These are phyloP conservation scores for Zymoseptoria tritici DNA, from an alignment of 2,329 filamentous ascomycete species.

Conservation along the genomic window DNA sequence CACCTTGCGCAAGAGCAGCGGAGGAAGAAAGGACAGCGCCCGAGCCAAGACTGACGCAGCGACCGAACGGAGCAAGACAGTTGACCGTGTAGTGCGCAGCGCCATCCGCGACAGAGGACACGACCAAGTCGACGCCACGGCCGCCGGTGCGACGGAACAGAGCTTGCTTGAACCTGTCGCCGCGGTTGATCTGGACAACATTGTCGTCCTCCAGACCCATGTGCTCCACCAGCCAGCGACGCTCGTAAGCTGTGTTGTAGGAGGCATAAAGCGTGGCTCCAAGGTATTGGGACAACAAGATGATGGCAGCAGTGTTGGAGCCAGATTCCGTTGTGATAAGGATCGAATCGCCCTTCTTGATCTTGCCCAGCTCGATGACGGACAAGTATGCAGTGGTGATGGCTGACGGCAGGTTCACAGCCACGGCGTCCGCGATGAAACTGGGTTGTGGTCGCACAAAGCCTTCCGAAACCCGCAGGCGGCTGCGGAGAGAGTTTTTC, in stretches of 20 bases:
- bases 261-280: slow-evolving; percentile 1
- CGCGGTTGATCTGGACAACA: background rate
- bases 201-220: slow-evolving; percentile 3
- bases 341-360: slow-evolving; percentile 1
- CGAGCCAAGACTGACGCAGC: slow-evolving; percentile 1
- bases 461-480: background rate
- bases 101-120: background rate
- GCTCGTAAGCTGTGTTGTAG: slow-evolving; percentile 1
- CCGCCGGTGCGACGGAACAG: slow-evolving; percentile 1
- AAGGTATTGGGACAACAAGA: slow-evolving; percentile 1
- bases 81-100: background rate
- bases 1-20: background rate
- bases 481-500: background rate
- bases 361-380: background rate
- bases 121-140: slow-evolving; percentile 1
- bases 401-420: background rate
- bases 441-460: slow-evolving; percentile 2
- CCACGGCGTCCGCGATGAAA: slow-evolving; percentile 3
- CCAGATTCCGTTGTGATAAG: background rate
- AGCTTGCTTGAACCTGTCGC: slow-evolving; percentile 1
- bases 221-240: slow-evolving; percentile 4
- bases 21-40: background rate
- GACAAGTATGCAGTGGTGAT: background rate
- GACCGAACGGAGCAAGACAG: slow-evolving; percentile 1
- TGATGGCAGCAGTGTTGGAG: slow-evolving; percentile 1